Conservation (phyloP, 148 eudicot species). For the Cornus florida region DNA sequence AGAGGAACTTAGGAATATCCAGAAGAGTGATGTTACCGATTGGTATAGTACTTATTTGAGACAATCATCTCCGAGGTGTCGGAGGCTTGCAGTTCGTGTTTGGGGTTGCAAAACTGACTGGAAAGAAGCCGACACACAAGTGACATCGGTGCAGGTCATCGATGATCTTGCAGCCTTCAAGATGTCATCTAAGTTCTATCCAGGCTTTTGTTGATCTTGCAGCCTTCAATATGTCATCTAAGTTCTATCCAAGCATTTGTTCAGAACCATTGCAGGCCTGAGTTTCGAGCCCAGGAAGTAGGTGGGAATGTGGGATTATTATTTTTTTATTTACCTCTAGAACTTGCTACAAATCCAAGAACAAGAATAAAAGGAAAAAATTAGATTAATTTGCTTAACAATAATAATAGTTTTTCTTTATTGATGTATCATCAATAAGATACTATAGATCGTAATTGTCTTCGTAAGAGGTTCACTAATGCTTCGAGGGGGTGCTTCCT, state of each 20-base stretch:
- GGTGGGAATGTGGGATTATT: conserved; percentile 7
- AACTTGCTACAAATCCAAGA: not conserved
- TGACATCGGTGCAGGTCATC: conserved; percentile 40
- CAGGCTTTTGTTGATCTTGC: conserved; percentile 61
- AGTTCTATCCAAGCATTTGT: conserved; percentile 66
- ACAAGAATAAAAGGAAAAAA: too few species aligned
- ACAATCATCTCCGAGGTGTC: conserved; percentile 62
- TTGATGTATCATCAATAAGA: conserved; percentile 7
- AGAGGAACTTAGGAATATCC: conserved; percentile 45
- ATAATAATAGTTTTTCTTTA: not conserved
- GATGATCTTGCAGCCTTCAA: conserved; percentile 56
- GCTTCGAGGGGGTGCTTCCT: not conserved
- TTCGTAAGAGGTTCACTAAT: not conserved
- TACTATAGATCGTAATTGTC: conserved; percentile 3
- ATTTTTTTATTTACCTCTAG: conserved; percentile 5
- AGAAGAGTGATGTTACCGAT: conserved; percentile 56
- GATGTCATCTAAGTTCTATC: conserved; percentile 55
- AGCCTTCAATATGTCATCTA: conserved; percentile 55
- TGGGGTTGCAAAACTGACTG: conserved; percentile 86
- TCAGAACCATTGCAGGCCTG: not conserved
- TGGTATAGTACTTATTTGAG: conserved; percentile 70
- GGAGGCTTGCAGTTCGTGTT: conserved; percentile 74
- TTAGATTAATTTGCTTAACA: too few species aligned
- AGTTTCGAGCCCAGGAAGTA: conserved; percentile 5
- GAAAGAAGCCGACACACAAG: conserved; percentile 38